Base-by-base conservation (phyloP, 2,329 filamentous ascomycete genomes). In the Exophiala sp. region DNA sequence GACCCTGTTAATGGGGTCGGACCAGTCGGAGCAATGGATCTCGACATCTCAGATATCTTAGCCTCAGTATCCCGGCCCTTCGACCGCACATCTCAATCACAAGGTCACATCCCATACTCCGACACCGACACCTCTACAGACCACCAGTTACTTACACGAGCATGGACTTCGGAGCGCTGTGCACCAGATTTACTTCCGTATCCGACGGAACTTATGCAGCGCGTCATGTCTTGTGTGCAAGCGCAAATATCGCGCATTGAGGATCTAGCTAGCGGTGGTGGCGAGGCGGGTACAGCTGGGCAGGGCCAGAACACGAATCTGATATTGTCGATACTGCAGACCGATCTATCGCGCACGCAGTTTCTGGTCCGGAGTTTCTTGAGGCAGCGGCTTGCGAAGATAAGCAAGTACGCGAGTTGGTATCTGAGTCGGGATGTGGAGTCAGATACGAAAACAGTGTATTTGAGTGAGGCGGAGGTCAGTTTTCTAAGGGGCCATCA, bases 281-380 rank as follows among this genome's bases (percentile, higher is more conserved):
- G 21, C 12, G 35, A 38, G 11, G 6, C 11, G 10, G 35, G 35
- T 11, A 16, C 33, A 9, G 33, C 2, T 9, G 33, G 33, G 10
- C 88, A 87, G 58, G 85, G 88, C 66, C 88, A 91, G 43, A 91
- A 88, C 71, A 86, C 89, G 60, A 97, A 96, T 69, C 96, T 99
- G 70, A 84, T 85, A 57, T 85, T 97, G 66, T 96, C 96, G 45
- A 87, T 99, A 58, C 85, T 96, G 50, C 94, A 99, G 76, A 97
- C 95, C 5, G 94, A 99, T 74, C 82, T 99, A 50, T 91, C 96
- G 70, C 81, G 94, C 42, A 95, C 89, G 73, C 96, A 96, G 74
- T 99, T 91, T 67, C 79, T 99, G 18, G 82, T 97, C 14, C 81
- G 94, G 57, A 87, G 88, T 61, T 87, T 92, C 61, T 72, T 99